Conservation (phyloP, 192 early-diverging fungal genomes). For the Umbelopsis sp. region DNA sequence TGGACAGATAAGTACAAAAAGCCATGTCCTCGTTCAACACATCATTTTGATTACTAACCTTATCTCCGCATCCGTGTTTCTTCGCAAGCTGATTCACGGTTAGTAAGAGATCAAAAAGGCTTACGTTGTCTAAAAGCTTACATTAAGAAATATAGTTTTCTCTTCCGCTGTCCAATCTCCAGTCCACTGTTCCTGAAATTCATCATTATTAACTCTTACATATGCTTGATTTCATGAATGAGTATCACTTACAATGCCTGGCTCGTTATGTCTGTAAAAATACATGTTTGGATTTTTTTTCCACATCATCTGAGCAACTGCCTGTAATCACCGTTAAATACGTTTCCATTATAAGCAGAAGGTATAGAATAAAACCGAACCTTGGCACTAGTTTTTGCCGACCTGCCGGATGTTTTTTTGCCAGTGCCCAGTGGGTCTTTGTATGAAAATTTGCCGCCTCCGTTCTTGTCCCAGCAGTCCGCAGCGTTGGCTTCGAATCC, state of each 20-base stretch:
- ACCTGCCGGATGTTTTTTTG: slow-evolving; percentile 23
- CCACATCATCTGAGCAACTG: slow-evolving; percentile 62
- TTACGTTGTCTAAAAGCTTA: slow-evolving; percentile 42
- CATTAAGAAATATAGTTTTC: slow-evolving; percentile 54
- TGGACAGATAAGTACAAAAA: background rate
- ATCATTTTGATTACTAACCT: slow-evolving; percentile 24
- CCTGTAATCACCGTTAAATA: slow-evolving; percentile 32
- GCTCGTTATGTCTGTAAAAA: slow-evolving; percentile 78
- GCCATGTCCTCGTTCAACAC: background rate
- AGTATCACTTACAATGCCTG: slow-evolving; percentile 52
- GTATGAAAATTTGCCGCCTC: slow-evolving; percentile 73
- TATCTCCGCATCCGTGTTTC: slow-evolving; percentile 59
- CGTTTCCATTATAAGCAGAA: background rate
- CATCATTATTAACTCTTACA: background rate
- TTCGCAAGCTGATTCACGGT: slow-evolving; percentile 38
- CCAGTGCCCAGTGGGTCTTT: slow-evolving; percentile 61
- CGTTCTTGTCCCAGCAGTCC: slow-evolving; percentile 76
- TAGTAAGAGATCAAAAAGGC: slow-evolving; percentile 36
- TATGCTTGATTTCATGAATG: no score
- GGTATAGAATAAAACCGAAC: background rate
- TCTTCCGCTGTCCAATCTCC: slow-evolving; percentile 76
- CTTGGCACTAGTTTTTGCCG: slow-evolving; percentile 27
- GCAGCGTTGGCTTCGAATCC: slow-evolving; percentile 57
- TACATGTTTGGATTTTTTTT: slow-evolving; percentile 79
- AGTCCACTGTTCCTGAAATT: slow-evolving; percentile 62